Evolutionary conservation across 768 basidiomycete species (phyloP).

Genomic region (Tricholoma terreum): DNA sequence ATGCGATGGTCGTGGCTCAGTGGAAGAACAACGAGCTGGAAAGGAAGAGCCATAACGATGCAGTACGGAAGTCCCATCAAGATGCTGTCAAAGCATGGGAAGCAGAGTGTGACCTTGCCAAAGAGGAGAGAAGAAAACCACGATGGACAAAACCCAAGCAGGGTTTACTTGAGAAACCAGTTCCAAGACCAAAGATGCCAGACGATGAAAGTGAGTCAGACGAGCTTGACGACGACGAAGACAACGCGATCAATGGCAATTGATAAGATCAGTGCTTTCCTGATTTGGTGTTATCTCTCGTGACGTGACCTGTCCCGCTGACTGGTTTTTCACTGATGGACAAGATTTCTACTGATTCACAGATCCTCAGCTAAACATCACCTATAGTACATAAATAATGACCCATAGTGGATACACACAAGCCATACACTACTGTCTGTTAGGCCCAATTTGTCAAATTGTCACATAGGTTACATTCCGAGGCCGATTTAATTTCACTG

Average conservation of each 20-base stretch:
- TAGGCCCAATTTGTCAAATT: no score
- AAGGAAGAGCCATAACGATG: slow-evolving; percentile 8
- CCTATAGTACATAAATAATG: no score
- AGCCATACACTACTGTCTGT: no score
- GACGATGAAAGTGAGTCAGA: neutral
- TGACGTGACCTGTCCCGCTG: no score
- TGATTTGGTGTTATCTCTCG: neutral
- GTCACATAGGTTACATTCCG: no score
- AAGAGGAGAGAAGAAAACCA: neutral
- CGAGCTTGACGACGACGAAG: neutral
- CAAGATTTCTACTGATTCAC: no score
- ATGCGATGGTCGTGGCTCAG: slow-evolving; percentile 7
- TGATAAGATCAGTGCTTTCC: neutral
- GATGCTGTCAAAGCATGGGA: slow-evolving; percentile 3
- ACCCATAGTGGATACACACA: no score
- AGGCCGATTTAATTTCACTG: no score
- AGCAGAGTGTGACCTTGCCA: neutral
- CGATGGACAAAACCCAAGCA: neutral
- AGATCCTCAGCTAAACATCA: no score
- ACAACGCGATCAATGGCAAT: neutral
- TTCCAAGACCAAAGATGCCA: neutral
- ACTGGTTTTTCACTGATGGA: no score
- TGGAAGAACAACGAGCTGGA: slow-evolving; percentile 19
- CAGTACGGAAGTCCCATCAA: neutral
- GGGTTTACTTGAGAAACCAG: neutral